Base-by-base conservation (phyloP, 257 asterid genomes). In the Solanum piurae region DNA sequence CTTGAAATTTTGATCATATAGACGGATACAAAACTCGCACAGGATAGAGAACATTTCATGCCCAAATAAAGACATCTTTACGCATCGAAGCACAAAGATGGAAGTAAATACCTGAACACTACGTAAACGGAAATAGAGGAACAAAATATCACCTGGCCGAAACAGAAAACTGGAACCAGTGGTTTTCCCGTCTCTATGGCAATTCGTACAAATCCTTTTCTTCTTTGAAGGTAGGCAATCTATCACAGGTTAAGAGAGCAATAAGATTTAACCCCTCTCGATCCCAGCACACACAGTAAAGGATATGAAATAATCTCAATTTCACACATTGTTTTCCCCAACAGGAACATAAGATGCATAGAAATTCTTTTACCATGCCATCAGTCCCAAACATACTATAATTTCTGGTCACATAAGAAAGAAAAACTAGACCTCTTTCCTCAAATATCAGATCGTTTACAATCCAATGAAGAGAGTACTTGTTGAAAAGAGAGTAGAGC, bases 111-210 rank as follows among this genome's bases (percentile, higher is more conserved):
- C 38, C n/a, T 2, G 8, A 46, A 75, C 68, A 75, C 44, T 21
- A 72, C 5, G 12, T 29, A 75, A 88, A 36, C 33, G 52, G 33
- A 83, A 84, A 87, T 86, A 16, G 80, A 75, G 20, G 87, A 71
- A 88, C 34, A 13, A 79, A 83, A 82, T 75, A 38, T 64, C 80
- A 97, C 99, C 99, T 97, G 99, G 76, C 99, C 98, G 87, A 95
- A 96, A 96, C 97, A 93, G 93, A 97, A 97, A 92, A 96, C 98
- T 62, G 99, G 99, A 88, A 97, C 99, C 88, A 97, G 91, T 85
- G 99, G 98, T 88, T 94, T 95, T 89, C 99, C 99, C 74, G 88
- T 80, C 92, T 96, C 98, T 91, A 97, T 90, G 33, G 99, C 99
- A 88, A 96, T 89, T 44, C 98, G 95, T 12, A 96, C 96, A 90